Evolutionary conservation across 768 basidiomycete genomes (phyloP).

Genomic region (Crepidotus variabilis): DNA sequence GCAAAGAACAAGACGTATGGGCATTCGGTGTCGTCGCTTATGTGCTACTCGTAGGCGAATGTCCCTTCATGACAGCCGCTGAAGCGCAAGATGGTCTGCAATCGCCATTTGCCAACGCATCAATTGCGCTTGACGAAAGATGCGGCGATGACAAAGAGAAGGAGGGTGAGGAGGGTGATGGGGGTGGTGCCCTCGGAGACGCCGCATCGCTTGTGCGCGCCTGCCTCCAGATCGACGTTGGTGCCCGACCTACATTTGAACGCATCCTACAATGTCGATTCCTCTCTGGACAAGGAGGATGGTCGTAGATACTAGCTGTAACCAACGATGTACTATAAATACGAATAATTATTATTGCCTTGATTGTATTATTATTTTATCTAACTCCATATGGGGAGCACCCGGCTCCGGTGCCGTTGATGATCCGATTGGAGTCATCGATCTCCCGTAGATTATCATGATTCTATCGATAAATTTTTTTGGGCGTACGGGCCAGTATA

Average conservation of each 20-base stretch:
- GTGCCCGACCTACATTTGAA: slow-evolving; percentile 82
- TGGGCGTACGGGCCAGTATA: slow-evolving; percentile 46
- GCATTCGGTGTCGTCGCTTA: slow-evolving; percentile 96
- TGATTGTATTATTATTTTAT: slow-evolving; percentile 8
- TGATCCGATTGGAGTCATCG: slow-evolving; percentile 37
- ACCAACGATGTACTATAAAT: background rate
- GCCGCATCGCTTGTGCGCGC: slow-evolving; percentile 80
- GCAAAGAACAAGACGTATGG: slow-evolving; percentile 98
- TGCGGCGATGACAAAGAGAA: slow-evolving; percentile 70
- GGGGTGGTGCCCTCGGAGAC: slow-evolving; percentile 80
- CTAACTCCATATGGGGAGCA: background rate
- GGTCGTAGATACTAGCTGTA: slow-evolving; percentile 30
- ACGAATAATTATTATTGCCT: background rate
- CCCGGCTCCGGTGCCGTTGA: background rate
- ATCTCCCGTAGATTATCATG: slow-evolving; percentile 47
- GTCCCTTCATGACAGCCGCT: slow-evolving; percentile 85
- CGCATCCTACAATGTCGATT: slow-evolving; percentile 77
- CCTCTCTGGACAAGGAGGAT: slow-evolving; percentile 73
- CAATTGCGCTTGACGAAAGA: slow-evolving; percentile 74
- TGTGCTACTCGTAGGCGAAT: slow-evolving; percentile 89
- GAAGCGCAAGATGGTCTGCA: slow-evolving; percentile 85
- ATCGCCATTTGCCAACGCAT: slow-evolving; percentile 72
- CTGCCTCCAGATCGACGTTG: slow-evolving; percentile 79
- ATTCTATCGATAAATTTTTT: slow-evolving; percentile 64
- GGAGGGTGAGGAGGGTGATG: slow-evolving; percentile 77